phyloP scores from a whole-genome alignment of 2,329 filamentous ascomycete species.

The Stylonectria norvegica region DNA sequence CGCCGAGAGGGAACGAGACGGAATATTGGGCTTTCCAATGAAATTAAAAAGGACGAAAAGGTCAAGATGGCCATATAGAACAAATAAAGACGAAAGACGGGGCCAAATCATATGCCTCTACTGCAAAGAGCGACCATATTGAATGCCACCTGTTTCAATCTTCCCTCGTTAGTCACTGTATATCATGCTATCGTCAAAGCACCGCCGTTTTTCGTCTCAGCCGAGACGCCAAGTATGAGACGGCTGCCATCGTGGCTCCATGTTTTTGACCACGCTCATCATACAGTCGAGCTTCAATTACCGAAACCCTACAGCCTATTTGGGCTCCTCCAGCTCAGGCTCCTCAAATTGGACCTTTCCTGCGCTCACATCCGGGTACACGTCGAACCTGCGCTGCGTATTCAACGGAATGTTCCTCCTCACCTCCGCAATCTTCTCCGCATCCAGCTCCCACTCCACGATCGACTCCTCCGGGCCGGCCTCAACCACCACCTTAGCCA shows the following conservation, averaged over 20 bases:
- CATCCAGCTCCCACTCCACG: conserved; percentile 68
- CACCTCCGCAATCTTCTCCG: conserved; percentile 66
- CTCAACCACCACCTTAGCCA: conserved; percentile 76
- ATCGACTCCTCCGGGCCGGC: conserved; percentile 75
- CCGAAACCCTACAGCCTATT: too few species aligned
- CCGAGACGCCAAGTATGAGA: too few species aligned
- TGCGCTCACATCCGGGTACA: conserved; percentile 85
- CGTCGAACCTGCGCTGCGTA: conserved; percentile 84
- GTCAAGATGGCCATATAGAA: conserved; percentile 20
- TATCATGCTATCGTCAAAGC: too few species aligned
- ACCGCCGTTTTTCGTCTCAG: too few species aligned
- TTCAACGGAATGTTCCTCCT: conserved; percentile 81
- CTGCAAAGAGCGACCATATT: conserved; percentile 14
- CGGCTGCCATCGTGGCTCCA: too few species aligned
- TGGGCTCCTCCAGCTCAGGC: conserved; percentile 16
- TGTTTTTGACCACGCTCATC: too few species aligned
- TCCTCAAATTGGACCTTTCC: conserved; percentile 45
- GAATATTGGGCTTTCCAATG: too few species aligned
- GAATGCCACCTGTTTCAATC: too few species aligned
- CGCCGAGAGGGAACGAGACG: too few species aligned
- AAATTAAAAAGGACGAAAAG: conserved; percentile 17
- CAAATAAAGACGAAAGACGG: conserved; percentile 9
- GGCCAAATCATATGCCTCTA: conserved; percentile 15
- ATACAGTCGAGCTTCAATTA: too few species aligned
- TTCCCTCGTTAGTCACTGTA: too few species aligned